Base-by-base conservation (phyloP, 2,329 filamentous ascomycete genomes). In the Aureobasidium lini region DNA sequence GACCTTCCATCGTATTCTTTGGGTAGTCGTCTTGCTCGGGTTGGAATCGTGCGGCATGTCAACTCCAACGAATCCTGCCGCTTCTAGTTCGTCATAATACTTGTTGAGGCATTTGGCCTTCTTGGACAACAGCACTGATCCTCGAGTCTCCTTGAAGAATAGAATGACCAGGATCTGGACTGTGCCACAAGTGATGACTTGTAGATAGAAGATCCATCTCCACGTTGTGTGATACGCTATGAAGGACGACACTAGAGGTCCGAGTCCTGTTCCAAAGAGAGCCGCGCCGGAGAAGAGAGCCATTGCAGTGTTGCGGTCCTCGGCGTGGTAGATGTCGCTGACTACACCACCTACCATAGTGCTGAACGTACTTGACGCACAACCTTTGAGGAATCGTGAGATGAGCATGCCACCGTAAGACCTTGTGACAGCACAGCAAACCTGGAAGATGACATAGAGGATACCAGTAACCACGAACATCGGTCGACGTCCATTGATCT, bases 341-440 rank as follows among this genome's bases (percentile, higher is more conserved):
- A 96, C 87, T 4, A 96, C 88, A 3, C 92, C 92, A n/a, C 92
- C 92, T 0, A 95, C 87, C 81, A 96, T 92, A 23, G 90, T 94
- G 46, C 87, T 90, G 69, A 95, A 95, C 0, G 82, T 84, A 50
- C 86, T 90, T 6, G 84, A 86, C 6, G 88, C 89, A n/a, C 85
- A 83, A 1, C 92, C 92, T 9, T 85, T 81, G 48, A 94, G 79
- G 69, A 96, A 88, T 1, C 92, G 83, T 0, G 85, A 82, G 2
- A 91, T 73, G 0, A 95, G 71, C 81, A 96, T 88, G 2, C 88
- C 90, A 0, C 82, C 82, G 63, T 89, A 84, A 2, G 82, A 82
- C 0, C 79, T 77, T 6, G 90, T 88, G 0, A 89, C 77, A 4
- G 88, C 89, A 68, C 88, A 92, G 6, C 86, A 84, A 31, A 89